Evolutionary conservation across 495 filamentous ascomycete genomes (phyloP).

Genomic region (Clavariopsis aquatica): DNA sequence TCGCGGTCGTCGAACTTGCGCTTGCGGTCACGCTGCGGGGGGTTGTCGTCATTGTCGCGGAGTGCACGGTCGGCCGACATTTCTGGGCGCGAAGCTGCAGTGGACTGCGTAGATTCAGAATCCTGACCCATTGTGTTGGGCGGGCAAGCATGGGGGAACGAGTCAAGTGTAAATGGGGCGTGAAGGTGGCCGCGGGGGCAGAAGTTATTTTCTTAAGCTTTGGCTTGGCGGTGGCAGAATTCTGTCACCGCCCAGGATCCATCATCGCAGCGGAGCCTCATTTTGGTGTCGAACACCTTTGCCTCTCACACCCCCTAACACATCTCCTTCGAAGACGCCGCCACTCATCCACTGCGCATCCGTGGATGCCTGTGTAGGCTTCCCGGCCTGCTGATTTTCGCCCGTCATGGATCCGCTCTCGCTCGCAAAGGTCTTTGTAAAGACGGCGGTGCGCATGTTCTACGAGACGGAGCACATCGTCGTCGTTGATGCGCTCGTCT

Average conservation of each 20-base stretch:
- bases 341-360: neutral
- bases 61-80: neutral
- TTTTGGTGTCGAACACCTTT: neutral
- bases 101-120: slow-evolving; percentile 10
- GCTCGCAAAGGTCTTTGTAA: slow-evolving; percentile 81
- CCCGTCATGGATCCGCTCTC: slow-evolving; percentile 61
- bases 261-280: neutral
- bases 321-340: neutral
- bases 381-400: neutral
- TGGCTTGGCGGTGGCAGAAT: neutral
- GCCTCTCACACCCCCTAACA: neutral
- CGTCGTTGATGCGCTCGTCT: slow-evolving; percentile 86
- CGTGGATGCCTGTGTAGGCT: neutral
- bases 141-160: slow-evolving; percentile 22
- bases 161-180: neutral
- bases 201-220: neutral
- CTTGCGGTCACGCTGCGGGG: slow-evolving; percentile 25
- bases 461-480: slow-evolving; percentile 87
- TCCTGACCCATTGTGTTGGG: slow-evolving; percentile 20
- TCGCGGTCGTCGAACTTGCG: slow-evolving; percentile 36
- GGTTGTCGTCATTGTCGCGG: neutral
- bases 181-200: neutral
- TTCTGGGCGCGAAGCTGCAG: neutral
- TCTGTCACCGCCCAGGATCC: neutral
- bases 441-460: slow-evolving; percentile 87